Evolutionary conservation across 306 rosid genomes (phyloP), one percentile per base, ranked within the genome.

Genomic region (Datisca glomerata): DNA sequence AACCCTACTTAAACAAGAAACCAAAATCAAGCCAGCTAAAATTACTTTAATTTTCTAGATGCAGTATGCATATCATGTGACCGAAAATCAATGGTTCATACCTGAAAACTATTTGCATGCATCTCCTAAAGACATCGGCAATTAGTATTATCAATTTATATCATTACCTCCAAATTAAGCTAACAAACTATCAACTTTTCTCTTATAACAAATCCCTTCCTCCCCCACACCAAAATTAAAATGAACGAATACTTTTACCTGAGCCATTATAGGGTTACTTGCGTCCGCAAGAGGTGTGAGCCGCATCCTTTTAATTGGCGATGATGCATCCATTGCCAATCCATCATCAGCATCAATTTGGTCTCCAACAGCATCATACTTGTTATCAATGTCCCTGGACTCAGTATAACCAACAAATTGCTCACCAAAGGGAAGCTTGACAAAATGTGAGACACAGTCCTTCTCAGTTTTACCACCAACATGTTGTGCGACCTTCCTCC

Each of bases 241-340:
- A 10, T 34, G 25, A 21, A 4, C 20, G 9, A 15, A 33, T 27
- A 25, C 47, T 27, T 20, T 57, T 43, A 84, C 95, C 93, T 89
- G 98, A 32, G 98, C 98, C 95, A 89, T 80, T 24, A 89, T 84
- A 43, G 98, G 98, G 57, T 89, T 89, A 76, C 98, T 89, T 10
- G 91, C 84, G 68, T 89, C 98, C 0, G 94, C 86, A 58, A 91
- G 92, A 46, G 98, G 98, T 4, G 96, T 70, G n/a, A 91, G 79
- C 12, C 86, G 63, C 70, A 75, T 58, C 60, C 80, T 66, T 59
- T 84, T 91, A 51, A 27, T 56, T 17, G 68, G 33, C 41, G 66
- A 63, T 4, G 63, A 29, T 1, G 71, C 22, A 15, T 43, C 75
- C 35, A 36, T 63, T 47, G 55, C 75, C 17, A 43, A 46, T 16